Conservation (phyloP, 1,284 basidiomycete species). For the Violaceomyces palustris region DNA sequence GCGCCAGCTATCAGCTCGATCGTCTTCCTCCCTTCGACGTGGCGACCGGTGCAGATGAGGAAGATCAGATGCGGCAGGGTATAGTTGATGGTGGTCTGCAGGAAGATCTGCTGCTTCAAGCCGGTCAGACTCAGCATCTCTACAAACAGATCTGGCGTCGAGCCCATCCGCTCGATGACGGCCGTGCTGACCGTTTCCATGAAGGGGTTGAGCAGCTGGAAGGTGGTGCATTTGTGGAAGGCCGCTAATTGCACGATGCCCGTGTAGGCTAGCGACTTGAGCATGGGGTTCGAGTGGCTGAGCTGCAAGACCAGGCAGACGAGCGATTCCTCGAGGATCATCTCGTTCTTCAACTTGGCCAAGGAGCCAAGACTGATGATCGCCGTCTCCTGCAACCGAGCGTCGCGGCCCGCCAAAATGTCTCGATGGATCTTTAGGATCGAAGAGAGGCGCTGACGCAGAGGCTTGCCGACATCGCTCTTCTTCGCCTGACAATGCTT, state of each 20-base stretch:
- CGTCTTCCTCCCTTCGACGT: conserved; percentile 16
- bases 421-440: conserved; percentile 10
- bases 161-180: conserved; percentile 36
- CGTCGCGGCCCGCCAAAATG: conserved; percentile 4
- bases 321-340: conserved; percentile 23
- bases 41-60: conserved; percentile 21
- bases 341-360: conserved; percentile 15
- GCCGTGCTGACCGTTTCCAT: conserved; percentile 31
- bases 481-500: not conserved
- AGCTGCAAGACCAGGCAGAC: conserved; percentile 29
- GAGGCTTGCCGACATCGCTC: too few relatives aligned
- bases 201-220: conserved; percentile 43
- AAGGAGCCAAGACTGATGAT: conserved; percentile 23
- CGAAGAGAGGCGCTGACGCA: not conserved
- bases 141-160: conserved; percentile 37
- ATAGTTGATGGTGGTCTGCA: conserved; percentile 42
- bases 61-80: conserved; percentile 44
- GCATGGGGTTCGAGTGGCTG: conserved; percentile 16
- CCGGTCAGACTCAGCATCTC: conserved; percentile 40
- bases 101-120: conserved; percentile 42
- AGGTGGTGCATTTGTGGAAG: conserved; percentile 37
- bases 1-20: conserved; percentile 39
- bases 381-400: conserved; percentile 21
- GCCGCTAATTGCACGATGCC: conserved; percentile 41
- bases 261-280: conserved; percentile 35